Evolutionary conservation across 2,329 filamentous ascomycete species (phyloP), one percentile per base, ranked within the genome.

Genomic region (Zymoseptoria brevis): DNA sequence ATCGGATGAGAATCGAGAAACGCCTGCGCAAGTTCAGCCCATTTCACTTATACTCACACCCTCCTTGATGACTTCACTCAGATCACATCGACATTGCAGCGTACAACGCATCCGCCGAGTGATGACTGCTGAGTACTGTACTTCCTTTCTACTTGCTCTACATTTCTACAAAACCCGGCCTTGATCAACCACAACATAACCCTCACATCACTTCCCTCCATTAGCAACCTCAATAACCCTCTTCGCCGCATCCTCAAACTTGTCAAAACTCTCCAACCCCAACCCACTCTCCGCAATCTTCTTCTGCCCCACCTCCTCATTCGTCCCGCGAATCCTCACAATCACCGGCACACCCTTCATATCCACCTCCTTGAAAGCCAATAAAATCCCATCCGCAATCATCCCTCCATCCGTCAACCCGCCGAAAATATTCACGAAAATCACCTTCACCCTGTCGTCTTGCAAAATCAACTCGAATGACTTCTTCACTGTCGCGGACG

Each of bases 331-430:
- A 62, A 92, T 80, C 64, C 89, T 80, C 29, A 92, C 88, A n/a
- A 92, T 87, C 0, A 92, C 86, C 0, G 88, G 88, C 1, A 88
- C 62, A 16, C 68, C 69, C 64, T 73, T 75, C 61, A 75, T 79
- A 8, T 83, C 76, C 57, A 90, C 72, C 68, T 91, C 86, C 62
- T 81, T 79, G 69, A 91, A 90, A 1, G 88, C 88, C 65, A 89
- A 68, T 24, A 92, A 77, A 54, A 93, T 82, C 0, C 88, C 88
- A 59, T 85, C 79, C 0, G 89, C 89, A 72, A 92, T 92, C 88
- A 92, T 91, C 65, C 90, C 88, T 41, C 88, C 88, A 60, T 87
- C 80, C 6, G 87, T 90, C 66, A 90, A 69, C 0, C 86, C 85
- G 8, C 84, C 86, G 64, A 87, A 89, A 64, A 88, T 88, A 63